Evolutionary conservation across 148 eudicot species (phyloP).

Genomic region (Amaranthus palmeri): DNA sequence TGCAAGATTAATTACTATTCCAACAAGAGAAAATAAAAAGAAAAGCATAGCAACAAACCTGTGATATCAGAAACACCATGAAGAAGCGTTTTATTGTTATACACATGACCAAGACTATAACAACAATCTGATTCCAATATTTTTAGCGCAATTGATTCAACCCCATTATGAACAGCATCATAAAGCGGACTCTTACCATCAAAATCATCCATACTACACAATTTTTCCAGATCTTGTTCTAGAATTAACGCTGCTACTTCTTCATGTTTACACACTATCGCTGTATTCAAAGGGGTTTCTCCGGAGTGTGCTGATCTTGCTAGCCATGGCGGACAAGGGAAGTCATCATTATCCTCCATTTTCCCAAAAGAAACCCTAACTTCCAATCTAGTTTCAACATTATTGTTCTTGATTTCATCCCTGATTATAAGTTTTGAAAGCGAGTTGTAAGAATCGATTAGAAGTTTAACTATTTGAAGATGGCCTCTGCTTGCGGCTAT

Average conservation of each 20-base stretch:
- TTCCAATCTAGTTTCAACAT: neutral
- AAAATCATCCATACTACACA: neutral
- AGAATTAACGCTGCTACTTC: neutral
- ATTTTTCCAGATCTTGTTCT: neutral
- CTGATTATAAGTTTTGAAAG: neutral
- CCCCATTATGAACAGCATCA: neutral
- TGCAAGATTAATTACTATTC: no score
- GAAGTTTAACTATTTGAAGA: neutral
- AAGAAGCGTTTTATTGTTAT: neutral
- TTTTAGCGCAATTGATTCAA: neutral
- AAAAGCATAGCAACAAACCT: neutral
- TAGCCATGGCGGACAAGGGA: neutral
- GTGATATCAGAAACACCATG: neutral
- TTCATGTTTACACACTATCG: neutral
- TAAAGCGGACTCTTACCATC: neutral
- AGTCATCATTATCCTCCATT: neutral
- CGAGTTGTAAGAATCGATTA: neutral
- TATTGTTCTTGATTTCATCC: neutral
- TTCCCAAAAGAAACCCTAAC: neutral
- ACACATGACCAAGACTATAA: neutral
- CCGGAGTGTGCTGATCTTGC: neutral
- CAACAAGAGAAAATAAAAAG: neutral
- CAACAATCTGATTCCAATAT: neutral
- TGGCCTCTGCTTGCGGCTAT: neutral
- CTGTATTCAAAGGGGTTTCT: neutral